Conservation (phyloP, 305 asterid species). For the Solanum hybrid region DNA sequence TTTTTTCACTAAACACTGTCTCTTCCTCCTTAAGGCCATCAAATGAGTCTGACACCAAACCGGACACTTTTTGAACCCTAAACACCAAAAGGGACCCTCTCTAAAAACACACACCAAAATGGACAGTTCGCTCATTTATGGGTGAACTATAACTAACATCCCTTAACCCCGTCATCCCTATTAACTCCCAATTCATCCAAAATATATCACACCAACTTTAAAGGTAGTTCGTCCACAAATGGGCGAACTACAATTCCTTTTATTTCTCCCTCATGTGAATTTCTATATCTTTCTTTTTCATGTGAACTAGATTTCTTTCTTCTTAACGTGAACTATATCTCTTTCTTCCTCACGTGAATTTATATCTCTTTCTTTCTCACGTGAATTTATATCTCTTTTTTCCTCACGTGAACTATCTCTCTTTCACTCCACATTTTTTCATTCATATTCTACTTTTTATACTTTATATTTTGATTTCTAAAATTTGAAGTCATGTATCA, state of each 20-base stretch:
- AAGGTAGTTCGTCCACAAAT: background rate
- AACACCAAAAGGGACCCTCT: background rate
- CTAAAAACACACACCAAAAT: background rate
- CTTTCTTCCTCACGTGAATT: no score
- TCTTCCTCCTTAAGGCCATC: no score
- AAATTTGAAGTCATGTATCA: no score
- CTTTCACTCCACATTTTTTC: no score
- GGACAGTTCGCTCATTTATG: background rate
- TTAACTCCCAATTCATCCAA: background rate
- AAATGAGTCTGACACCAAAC: rapidly evolving
- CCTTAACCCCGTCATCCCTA: background rate
- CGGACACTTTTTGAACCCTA: background rate
- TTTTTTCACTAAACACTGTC: background rate
- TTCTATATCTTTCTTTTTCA: no score
- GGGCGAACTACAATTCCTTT: background rate
- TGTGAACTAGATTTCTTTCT: no score
- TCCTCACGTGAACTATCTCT: background rate
- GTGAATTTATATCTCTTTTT: no score
- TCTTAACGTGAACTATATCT: no score
- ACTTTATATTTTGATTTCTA: no score
- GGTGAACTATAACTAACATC: background rate
- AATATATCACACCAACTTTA: background rate
- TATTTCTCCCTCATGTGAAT: background rate
- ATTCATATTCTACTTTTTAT: no score
- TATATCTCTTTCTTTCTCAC: no score